Percentiles rank a stretch among this genome's conserved stretches.
These are phyloP conservation scores for Carex kokanica DNA, from an alignment of 176 grass and related monocot species.

Conservation along the genomic window DNA sequence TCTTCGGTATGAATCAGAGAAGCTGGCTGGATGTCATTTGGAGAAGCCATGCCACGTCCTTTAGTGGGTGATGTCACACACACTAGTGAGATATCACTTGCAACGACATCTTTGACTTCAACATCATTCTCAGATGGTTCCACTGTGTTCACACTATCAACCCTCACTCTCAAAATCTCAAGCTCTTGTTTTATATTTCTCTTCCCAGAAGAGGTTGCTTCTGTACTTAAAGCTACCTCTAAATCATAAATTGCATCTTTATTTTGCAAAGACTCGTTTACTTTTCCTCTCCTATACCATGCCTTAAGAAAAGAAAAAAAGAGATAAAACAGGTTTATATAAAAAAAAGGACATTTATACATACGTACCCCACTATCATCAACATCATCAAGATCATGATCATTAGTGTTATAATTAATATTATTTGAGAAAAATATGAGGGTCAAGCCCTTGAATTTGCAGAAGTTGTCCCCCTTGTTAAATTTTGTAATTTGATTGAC, in stretches of 20 bases:
- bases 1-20: constrained; percentile 81
- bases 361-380: not conserved
- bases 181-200: constrained; percentile 71
- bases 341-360: not conserved
- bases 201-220: constrained; percentile 58
- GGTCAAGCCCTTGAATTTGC: not conserved
- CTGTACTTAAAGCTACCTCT: constrained; percentile 59
- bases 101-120: constrained; percentile 23
- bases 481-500: not conserved
- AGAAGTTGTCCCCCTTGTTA: too few relatives aligned
- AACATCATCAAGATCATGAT: too few relatives aligned
- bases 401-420: not conserved
- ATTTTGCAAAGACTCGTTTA: constrained; percentile 56
- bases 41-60: constrained; percentile 77
- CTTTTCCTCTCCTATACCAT: constrained; percentile 91
- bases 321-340: not conserved
- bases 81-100: constrained; percentile 37
- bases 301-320: constrained; percentile 48
- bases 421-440: not conserved
- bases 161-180: constrained; percentile 25
- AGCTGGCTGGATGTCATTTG: constrained; percentile 54
- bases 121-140: constrained; percentile 31
- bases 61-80: constrained; percentile 55
- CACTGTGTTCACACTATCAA: constrained; percentile 22
- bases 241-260: constrained; percentile 64